phyloP scores from a whole-genome alignment of 2,329 filamentous ascomycete genomes.

The Botrytis byssoidea region DNA sequence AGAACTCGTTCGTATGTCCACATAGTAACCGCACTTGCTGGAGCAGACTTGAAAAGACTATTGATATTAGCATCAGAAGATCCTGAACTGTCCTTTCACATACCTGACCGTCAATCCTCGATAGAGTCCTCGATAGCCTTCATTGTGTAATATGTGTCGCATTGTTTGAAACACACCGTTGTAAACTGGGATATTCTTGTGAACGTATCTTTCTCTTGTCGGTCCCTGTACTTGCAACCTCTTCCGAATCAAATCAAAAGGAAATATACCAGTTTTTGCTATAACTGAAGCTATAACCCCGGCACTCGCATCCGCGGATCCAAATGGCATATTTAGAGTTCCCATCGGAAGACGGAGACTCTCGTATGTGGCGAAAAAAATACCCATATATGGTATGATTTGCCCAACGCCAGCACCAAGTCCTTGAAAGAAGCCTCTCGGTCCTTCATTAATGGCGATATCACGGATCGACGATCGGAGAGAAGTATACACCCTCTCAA shows the following conservation, averaged over 20 bases:
- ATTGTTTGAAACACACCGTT: conserved; percentile 64
- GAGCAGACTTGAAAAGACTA: conserved; percentile 84
- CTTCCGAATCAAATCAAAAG: conserved; percentile 89
- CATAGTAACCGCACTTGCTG: conserved; percentile 73
- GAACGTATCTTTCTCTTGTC: conserved; percentile 73
- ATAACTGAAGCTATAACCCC: conserved; percentile 76
- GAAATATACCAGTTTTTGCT: conserved; percentile 89
- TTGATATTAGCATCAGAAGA: background rate
- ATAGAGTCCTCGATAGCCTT: conserved; percentile 81
- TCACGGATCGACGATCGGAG: conserved; percentile 66
- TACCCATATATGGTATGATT: conserved; percentile 94
- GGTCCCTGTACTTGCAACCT: conserved; percentile 94
- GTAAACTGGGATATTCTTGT: conserved; percentile 87
- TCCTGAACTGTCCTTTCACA: background rate
- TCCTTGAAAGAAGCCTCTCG: conserved; percentile 82
- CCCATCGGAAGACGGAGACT: conserved; percentile 61
- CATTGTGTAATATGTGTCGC: conserved; percentile 62
- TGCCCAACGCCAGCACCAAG: conserved; percentile 77
- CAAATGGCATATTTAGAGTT: conserved; percentile 60
- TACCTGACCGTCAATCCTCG: conserved; percentile 75
- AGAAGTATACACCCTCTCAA: conserved; percentile 72
- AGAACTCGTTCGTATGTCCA: conserved; percentile 71
- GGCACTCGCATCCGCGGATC: conserved; percentile 78
- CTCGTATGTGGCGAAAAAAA: conserved; percentile 93
- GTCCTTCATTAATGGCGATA: conserved; percentile 74